phyloP scores from a whole-genome alignment of 106 monocot genomes.

The Ottelia alismoides region DNA sequence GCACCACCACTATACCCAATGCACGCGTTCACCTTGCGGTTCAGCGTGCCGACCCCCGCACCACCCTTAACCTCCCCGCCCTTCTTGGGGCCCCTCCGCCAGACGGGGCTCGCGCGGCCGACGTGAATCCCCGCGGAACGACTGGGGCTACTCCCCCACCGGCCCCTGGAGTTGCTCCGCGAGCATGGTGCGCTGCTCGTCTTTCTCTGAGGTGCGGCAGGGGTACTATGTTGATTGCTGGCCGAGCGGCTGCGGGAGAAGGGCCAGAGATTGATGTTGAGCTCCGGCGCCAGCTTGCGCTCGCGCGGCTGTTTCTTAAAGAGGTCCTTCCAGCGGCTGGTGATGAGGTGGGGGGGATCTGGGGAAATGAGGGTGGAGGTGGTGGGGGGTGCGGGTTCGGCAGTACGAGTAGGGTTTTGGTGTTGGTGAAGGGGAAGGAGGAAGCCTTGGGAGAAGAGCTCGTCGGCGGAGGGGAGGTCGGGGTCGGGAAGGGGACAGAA shows the following conservation, averaged over 20 bases:
- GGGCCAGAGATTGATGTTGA: conserved; percentile 89
- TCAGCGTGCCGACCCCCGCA: too few species aligned
- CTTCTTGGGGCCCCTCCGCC: conserved; percentile 13
- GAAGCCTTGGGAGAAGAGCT: conserved; percentile 69
- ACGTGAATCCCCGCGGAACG: conserved; percentile 30
- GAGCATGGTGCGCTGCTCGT: conserved; percentile 88
- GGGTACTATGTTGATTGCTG: conserved; percentile 13
- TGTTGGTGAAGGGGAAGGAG: conserved; percentile 51
- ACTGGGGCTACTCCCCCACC: conserved; percentile 6
- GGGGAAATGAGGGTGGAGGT: not conserved
- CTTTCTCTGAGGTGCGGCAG: conserved; percentile 13
- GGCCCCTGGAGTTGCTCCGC: conserved; percentile 84
- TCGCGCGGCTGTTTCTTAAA: conserved; percentile 16
- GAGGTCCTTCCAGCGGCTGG: conserved; percentile 72
- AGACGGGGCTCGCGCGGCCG: conserved; percentile 60
- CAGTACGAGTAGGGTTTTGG: not conserved
- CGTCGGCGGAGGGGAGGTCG: conserved; percentile 51
- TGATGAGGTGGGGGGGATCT: not conserved
- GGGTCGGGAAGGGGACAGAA: conserved; percentile 37
- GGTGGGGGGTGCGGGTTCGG: not conserved
- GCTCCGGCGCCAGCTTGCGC: conserved; percentile 23
- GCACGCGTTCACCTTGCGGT: too few species aligned
- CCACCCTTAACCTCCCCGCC: too few species aligned
- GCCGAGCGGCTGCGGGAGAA: conserved; percentile 84
- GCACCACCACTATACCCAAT: too few species aligned